phyloP scores from a whole-genome alignment of 768 basidiomycete genomes.

The Boletus rufocinnamomeus region DNA sequence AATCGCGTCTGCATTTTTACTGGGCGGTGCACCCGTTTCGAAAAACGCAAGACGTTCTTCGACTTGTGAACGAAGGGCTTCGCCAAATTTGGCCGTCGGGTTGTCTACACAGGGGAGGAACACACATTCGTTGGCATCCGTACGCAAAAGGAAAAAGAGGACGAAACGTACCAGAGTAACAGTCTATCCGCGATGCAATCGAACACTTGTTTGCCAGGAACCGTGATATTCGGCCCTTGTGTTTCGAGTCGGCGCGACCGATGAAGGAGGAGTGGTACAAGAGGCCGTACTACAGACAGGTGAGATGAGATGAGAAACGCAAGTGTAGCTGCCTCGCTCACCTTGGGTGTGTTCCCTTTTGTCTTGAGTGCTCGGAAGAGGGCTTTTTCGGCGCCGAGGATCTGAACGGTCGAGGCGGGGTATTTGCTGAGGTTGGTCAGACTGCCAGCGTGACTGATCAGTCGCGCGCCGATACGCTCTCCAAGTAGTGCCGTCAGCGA shows the following conservation, averaged over 20 bases:
- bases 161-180: slow-evolving; percentile 68
- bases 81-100: slow-evolving; percentile 92
- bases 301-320: not conserved
- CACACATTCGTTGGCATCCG: not conserved
- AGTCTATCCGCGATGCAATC: slow-evolving; percentile 96
- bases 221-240: slow-evolving; percentile 97
- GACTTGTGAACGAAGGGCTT: slow-evolving; percentile 90
- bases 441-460: slow-evolving; percentile 96
- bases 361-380: slow-evolving; percentile 97
- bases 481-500: slow-evolving; percentile 89
- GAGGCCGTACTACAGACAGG: slow-evolving; percentile 79
- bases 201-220: slow-evolving; percentile 99
- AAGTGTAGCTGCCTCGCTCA: slow-evolving; percentile 25
- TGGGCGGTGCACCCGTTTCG: slow-evolving; percentile 85
- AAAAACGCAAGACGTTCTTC: slow-evolving; percentile 96
- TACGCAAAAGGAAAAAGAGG: not conserved
- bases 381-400: slow-evolving; percentile 97
- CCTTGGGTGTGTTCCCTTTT: slow-evolving; percentile 98
- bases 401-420: slow-evolving; percentile 97
- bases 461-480: slow-evolving; percentile 87
- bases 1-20: slow-evolving; percentile 92
- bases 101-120: slow-evolving; percentile 49
- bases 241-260: slow-evolving; percentile 89
- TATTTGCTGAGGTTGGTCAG: slow-evolving; percentile 97
- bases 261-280: slow-evolving; percentile 97